phyloP scores from a whole-genome alignment of 78 protist genomes.

The Chrysochromulina parva region DNA sequence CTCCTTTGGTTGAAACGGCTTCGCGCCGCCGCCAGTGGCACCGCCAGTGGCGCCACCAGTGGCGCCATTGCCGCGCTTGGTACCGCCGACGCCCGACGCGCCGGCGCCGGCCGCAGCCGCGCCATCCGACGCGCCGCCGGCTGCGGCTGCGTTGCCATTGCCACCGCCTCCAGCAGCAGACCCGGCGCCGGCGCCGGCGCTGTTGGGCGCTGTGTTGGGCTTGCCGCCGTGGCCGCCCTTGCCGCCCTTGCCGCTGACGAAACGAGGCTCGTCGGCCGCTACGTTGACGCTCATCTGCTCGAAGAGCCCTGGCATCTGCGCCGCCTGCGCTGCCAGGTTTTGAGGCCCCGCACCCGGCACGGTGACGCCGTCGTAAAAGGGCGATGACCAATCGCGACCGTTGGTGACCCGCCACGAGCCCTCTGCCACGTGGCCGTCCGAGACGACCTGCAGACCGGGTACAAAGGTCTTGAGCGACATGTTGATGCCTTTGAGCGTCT shows the following conservation, averaged over 20 bases:
- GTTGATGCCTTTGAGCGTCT: conserved; percentile 14
- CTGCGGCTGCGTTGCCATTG: background rate
- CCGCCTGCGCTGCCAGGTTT: conserved; percentile 1
- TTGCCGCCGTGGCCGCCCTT: background rate
- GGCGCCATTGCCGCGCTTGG: background rate
- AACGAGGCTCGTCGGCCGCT: background rate
- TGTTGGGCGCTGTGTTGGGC: too few species aligned
- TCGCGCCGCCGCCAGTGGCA: background rate
- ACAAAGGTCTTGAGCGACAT: background rate
- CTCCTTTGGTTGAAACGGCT: conserved; percentile 12
- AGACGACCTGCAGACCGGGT: background rate
- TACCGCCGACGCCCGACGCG: background rate
- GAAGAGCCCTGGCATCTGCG: background rate
- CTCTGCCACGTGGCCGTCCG: background rate
- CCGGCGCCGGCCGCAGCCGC: background rate
- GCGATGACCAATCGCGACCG: background rate
- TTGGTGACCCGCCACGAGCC: conserved; percentile 7
- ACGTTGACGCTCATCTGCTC: background rate
- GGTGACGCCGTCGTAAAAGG: background rate
- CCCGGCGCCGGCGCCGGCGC: background rate
- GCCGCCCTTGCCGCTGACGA: too few species aligned
- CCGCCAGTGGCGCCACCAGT: too few species aligned
- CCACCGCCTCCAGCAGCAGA: background rate
- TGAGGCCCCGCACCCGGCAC: background rate
- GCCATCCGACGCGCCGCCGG: background rate